phyloP scores from a whole-genome alignment of 2,329 filamentous ascomycete genomes.

The Myotisia sp. region DNA sequence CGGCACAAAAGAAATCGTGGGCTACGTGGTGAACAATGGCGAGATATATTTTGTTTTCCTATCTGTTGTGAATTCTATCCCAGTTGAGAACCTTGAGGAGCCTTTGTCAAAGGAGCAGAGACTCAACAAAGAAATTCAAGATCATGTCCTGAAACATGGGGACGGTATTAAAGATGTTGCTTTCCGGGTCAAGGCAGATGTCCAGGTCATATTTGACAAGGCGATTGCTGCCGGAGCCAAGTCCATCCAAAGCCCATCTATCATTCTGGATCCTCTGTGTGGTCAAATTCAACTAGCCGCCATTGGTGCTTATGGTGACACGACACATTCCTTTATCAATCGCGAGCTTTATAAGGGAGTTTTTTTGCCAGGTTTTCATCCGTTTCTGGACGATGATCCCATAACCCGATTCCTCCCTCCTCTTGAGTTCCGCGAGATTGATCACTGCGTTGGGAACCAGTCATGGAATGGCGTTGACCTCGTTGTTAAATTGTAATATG shows the following conservation, averaged over 20 bases:
- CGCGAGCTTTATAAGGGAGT: conserved; percentile 51
- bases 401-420: conserved; percentile 39
- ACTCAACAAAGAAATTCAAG: conserved; percentile 57
- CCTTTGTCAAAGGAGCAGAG: conserved; percentile 46
- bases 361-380: conserved; percentile 65
- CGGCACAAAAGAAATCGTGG: conserved; percentile 61
- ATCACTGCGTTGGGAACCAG: conserved; percentile 93
- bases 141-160: conserved; percentile 67
- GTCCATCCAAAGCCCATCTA: conserved; percentile 47
- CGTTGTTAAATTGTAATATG: conserved; percentile 38
- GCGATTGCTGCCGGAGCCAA: conserved; percentile 55
- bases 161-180: conserved; percentile 88
- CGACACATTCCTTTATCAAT: conserved; percentile 71
- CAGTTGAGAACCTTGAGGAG: conserved; percentile 39
- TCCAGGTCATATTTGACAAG: conserved; percentile 56
- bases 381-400: conserved; percentile 33
- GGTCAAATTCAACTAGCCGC: conserved; percentile 56
- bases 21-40: conserved; percentile 65
- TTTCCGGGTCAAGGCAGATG: conserved; percentile 65
- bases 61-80: conserved; percentile 44
- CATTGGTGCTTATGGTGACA: conserved; percentile 77
- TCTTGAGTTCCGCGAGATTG: conserved; percentile 60
- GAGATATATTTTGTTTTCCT: conserved; percentile 70
- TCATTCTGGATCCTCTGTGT: conserved; percentile 39
- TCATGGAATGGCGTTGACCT: conserved; percentile 68